These are phyloP conservation scores for Pseudomassariella vexata DNA, from an alignment of 2,329 filamentous ascomycete genomes.

Conservation along the genomic window DNA sequence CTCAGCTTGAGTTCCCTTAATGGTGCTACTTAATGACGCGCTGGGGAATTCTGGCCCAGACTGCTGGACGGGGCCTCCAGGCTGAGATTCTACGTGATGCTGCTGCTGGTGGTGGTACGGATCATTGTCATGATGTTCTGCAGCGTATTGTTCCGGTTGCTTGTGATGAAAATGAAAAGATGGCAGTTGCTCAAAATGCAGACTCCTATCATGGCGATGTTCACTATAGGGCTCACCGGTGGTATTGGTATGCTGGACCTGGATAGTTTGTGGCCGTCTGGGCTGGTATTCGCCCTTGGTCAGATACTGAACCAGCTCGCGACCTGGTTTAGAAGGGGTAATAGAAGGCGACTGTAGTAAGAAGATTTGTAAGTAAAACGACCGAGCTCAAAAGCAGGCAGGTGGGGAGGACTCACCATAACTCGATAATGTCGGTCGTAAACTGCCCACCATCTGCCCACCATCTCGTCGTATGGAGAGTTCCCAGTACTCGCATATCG, in stretches of 20 bases:
- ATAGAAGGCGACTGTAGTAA: slow-evolving; percentile 11
- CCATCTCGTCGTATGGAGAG: slow-evolving; percentile 74
- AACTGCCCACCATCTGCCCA: slow-evolving; percentile 87
- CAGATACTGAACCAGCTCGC: slow-evolving; percentile 43
- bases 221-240: slow-evolving; percentile 26
- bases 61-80: slow-evolving; percentile 16
- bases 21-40: slow-evolving; percentile 25
- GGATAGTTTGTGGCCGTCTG: neutral
- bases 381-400: slow-evolving; percentile 4
- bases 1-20: slow-evolving; percentile 45
- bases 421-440: slow-evolving; percentile 79
- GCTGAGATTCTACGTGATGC: slow-evolving; percentile 10
- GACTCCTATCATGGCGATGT: slow-evolving; percentile 15
- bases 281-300: slow-evolving; percentile 49
- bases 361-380: slow-evolving; percentile 12
- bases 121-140: slow-evolving; percentile 14
- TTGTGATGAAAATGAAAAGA: slow-evolving; percentile 13
- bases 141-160: slow-evolving; percentile 6
- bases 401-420: slow-evolving; percentile 32
- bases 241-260: slow-evolving; percentile 16
- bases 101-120: slow-evolving; percentile 11
- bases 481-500: slow-evolving; percentile 47
- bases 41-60: slow-evolving; percentile 14
- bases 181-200: slow-evolving; percentile 10
- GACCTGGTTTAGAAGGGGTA: slow-evolving; percentile 8